Conservation (phyloP, 1,139 yeast genomes). For the Kurtzmaniella quercitrusa region DNA sequence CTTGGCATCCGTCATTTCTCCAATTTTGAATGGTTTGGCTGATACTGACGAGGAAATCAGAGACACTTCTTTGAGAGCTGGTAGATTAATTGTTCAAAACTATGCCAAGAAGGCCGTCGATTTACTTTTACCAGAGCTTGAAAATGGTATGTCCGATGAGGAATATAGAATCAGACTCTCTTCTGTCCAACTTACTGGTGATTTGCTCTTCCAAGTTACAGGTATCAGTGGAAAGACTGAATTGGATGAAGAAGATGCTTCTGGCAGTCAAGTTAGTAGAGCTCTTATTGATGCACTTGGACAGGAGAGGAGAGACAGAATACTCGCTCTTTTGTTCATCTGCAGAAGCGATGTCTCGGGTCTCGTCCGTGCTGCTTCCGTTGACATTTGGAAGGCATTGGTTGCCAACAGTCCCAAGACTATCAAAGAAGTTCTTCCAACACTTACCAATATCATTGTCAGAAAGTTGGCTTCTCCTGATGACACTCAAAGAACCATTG, state of each 20-base stretch:
- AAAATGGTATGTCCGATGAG: constrained; percentile 78
- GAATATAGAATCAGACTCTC: constrained; percentile 88
- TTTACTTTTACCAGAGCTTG: constrained; percentile 87
- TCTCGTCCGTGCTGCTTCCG: constrained; percentile 84
- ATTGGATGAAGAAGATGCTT: constrained; percentile 26
- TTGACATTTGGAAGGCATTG: constrained; percentile 95
- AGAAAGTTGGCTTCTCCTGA: constrained; percentile 78
- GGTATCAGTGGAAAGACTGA: constrained; percentile 77
- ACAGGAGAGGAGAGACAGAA: constrained; percentile 79
- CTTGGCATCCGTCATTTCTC: constrained; percentile 78
- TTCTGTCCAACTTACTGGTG: constrained; percentile 96
- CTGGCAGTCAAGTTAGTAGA: constrained; percentile 55
- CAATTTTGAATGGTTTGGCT: constrained; percentile 87
- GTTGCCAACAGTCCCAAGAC: constrained; percentile 96
- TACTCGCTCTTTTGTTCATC: constrained; percentile 78
- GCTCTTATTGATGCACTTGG: constrained; percentile 75
- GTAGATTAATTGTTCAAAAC: constrained; percentile 84
- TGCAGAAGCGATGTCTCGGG: constrained; percentile 92
- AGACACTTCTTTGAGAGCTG: constrained; percentile 88
- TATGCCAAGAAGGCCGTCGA: constrained; percentile 94
- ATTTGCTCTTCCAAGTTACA: constrained; percentile 86
- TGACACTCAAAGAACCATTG: constrained; percentile 75
- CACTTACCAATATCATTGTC: constrained; percentile 76
- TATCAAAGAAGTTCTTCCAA: constrained; percentile 87
- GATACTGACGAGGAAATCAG: constrained; percentile 83